Evolutionary conservation across 176 grass and related monocot genomes (phyloP).

Genomic region (Oryza brachyantha): DNA sequence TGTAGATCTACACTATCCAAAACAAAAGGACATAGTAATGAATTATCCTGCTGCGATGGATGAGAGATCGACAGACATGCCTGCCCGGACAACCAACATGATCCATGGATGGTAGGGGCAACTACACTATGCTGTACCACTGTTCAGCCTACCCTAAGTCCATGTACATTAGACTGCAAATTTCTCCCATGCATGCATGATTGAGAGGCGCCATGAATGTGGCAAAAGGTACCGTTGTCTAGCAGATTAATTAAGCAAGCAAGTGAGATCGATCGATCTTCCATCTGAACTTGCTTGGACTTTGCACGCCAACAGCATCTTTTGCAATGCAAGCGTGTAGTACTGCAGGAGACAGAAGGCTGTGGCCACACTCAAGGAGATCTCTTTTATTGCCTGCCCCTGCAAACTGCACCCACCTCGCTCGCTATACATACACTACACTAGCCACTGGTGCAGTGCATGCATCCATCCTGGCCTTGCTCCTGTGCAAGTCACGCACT

Average conservation of each 20-base stretch:
- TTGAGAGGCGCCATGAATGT: not conserved
- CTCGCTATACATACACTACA: no score
- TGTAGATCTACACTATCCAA: no score
- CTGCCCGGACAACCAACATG: no score
- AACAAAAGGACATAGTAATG: not conserved
- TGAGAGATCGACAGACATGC: no score
- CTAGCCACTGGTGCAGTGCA: no score
- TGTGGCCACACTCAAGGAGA: not conserved
- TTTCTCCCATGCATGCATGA: no score
- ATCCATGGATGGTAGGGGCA: not conserved
- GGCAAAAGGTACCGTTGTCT: not conserved
- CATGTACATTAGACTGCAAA: no score
- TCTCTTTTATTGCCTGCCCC: conserved; percentile 19
- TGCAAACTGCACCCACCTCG: not conserved
- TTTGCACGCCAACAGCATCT: conserved; percentile 3
- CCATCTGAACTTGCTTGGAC: conserved; percentile 10
- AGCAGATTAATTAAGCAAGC: no score
- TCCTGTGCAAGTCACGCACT: not conserved
- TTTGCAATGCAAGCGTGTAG: not conserved
- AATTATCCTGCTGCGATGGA: not conserved
- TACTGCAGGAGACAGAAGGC: conserved; percentile 11
- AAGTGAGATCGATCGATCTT: no score
- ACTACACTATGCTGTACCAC: not conserved
- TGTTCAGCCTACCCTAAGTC: not conserved
- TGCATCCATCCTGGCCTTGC: not conserved